These are phyloP conservation scores for Pseudogymnoascus sp. DNA, from an alignment of 2,329 filamentous ascomycete species.

Conservation along the genomic window DNA sequence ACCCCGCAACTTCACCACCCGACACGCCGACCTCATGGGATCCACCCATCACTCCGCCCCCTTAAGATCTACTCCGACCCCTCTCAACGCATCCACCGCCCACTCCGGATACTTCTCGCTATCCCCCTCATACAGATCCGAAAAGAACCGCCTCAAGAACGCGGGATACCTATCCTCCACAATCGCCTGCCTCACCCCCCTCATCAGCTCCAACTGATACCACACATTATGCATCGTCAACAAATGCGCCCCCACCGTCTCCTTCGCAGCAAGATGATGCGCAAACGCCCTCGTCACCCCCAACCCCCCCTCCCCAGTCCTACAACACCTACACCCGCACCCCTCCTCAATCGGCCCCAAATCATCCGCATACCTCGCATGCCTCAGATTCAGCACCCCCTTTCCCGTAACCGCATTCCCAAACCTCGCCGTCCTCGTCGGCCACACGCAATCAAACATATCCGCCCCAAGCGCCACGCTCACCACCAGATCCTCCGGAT, in stretches of 20 bases:
- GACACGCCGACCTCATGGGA: neutral
- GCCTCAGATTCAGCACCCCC: conserved; percentile 78
- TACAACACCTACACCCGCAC: conserved; percentile 74
- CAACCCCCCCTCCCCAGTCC: conserved; percentile 56
- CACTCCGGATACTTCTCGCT: conserved; percentile 65
- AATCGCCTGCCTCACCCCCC: conserved; percentile 63
- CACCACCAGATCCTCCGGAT: conserved; percentile 91
- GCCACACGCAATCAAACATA: conserved; percentile 99
- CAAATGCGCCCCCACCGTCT: conserved; percentile 79
- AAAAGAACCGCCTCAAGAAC: conserved; percentile 74
- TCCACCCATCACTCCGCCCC: neutral
- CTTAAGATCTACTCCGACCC: conserved; percentile 72
- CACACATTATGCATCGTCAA: conserved; percentile 94
- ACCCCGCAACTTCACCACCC: neutral
- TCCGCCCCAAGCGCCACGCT: conserved; percentile 90
- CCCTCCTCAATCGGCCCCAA: conserved; percentile 76
- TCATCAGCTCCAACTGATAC: conserved; percentile 83
- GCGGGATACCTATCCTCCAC: conserved; percentile 71
- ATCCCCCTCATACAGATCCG: conserved; percentile 54
- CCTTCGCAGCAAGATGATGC: conserved; percentile 85
- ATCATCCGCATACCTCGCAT: conserved; percentile 66
- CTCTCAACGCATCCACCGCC: conserved; percentile 70
- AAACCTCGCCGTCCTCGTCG: conserved; percentile 89
- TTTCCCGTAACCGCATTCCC: conserved; percentile 81
- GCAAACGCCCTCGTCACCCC: conserved; percentile 83